A percentile compares a stretch with the other conserved stretches of the same genome.
phyloP scores from a whole-genome alignment of 768 basidiomycete species.

The Tricholomella constricta region DNA sequence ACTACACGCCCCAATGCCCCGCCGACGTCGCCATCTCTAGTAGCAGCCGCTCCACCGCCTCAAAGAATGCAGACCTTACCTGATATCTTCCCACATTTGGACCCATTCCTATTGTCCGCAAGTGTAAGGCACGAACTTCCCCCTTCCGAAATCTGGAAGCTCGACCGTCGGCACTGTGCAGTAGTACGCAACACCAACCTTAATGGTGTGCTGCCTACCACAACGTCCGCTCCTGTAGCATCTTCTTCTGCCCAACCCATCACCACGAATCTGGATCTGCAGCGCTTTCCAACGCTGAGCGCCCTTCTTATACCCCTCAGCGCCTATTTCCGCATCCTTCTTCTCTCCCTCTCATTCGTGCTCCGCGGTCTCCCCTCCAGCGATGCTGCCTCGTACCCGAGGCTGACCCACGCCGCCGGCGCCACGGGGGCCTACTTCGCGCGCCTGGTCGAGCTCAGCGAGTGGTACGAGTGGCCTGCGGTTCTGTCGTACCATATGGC shows the following conservation, averaged over 20 bases:
- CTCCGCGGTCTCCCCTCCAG: neutral
- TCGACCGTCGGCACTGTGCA: neutral
- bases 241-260: neutral
- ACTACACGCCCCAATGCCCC: too few species aligned
- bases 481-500: neutral
- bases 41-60: neutral
- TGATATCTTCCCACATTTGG: neutral
- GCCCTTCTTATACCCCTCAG: neutral
- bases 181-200: neutral
- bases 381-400: neutral
- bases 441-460: neutral
- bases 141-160: neutral
- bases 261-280: neutral
- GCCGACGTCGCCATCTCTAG: too few species aligned
- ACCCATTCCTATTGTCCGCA: neutral
- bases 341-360: neutral
- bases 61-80: neutral
- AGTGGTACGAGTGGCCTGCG: conserved; percentile 1
- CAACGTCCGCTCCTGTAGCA: too few species aligned
- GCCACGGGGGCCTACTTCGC: neutral
- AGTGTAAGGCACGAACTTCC: neutral
- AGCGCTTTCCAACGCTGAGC: neutral
- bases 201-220: neutral
- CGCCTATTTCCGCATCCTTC: neutral
- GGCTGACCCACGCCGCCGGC: neutral